A percentile compares a stretch with the other conserved stretches of the same genome.
Evolutionary conservation across 805 yeast species (phyloP).

Genomic region (Nakazawaea peltata): DNA sequence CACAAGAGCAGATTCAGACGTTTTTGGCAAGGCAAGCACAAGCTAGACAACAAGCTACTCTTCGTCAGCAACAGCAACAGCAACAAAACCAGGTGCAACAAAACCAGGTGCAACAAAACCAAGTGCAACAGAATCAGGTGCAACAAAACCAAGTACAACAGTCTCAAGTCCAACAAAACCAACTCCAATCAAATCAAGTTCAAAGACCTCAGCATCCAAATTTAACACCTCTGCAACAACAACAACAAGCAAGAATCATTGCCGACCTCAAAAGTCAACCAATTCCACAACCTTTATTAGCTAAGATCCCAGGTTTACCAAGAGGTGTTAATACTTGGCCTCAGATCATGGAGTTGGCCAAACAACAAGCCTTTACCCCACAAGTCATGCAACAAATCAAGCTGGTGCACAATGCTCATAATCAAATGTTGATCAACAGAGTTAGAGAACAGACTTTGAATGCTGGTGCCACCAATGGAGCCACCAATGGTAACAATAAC

Average conservation of each 20-base stretch:
- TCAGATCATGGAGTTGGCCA: conserved; percentile 57
- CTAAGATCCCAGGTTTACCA: conserved; percentile 69
- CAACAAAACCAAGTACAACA: conserved; percentile 20
- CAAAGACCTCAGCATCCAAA: conserved; percentile 17
- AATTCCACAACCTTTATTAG: conserved; percentile 61
- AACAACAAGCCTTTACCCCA: conserved; percentile 49
- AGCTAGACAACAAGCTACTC: conserved; percentile 10
- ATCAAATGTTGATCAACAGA: conserved; percentile 37
- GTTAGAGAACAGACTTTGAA: conserved; percentile 26
- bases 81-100: conserved; percentile 18
- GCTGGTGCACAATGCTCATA: conserved; percentile 60
- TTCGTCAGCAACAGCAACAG: conserved; percentile 18
- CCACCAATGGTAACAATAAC: conserved; percentile 14
- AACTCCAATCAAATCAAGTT: conserved; percentile 18
- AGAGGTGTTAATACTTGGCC: conserved; percentile 77
- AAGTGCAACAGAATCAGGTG: conserved; percentile 18
- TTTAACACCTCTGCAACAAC: conserved; percentile 12
- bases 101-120: conserved; percentile 17
- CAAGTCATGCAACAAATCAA: conserved; percentile 52
- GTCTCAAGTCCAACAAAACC: conserved; percentile 21
- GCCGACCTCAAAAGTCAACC: conserved; percentile 53
- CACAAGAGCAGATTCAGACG: conserved; percentile 13
- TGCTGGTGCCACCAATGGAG: conserved; percentile 12
- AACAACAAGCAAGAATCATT: conserved; percentile 9
- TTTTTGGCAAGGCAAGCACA: conserved; percentile 11